phyloP scores from a whole-genome alignment of 2,329 filamentous ascomycete species.

The Rhynchosporium agropyri region DNA sequence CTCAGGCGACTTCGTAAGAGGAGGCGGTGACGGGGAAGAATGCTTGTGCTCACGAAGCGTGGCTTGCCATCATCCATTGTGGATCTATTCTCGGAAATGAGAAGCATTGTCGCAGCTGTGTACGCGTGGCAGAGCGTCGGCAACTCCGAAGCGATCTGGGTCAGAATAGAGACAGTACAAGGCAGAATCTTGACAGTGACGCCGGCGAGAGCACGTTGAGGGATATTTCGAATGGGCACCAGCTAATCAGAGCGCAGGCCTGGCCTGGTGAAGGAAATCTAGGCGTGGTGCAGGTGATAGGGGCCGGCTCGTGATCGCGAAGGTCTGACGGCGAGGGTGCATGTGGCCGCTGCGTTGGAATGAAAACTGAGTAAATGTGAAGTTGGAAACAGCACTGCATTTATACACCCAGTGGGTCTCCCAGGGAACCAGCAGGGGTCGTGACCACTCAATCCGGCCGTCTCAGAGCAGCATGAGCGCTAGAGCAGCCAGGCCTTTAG shows the following conservation, averaged over 20 bases:
- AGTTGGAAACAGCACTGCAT: constrained; percentile 1
- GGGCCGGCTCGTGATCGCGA: constrained; percentile 6
- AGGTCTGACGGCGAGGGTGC: too few species aligned
- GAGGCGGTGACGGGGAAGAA: too few species aligned
- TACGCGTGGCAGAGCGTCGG: constrained; percentile 7
- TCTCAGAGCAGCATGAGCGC: constrained; percentile 6
- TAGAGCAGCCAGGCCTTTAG: constrained; percentile 13
- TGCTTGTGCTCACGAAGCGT: too few species aligned
- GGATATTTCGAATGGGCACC: constrained; percentile 2
- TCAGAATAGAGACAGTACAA: neutral
- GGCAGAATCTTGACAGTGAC: constrained; percentile 7
- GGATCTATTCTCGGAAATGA: too few species aligned
- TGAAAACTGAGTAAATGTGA: constrained; percentile 8
- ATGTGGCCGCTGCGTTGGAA: constrained; percentile 1
- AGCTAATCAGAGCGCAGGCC: constrained; percentile 11
- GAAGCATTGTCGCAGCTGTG: constrained; percentile 5
- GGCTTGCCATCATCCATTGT: too few species aligned
- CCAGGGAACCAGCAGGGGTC: constrained; percentile 6
- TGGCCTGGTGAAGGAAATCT: constrained; percentile 3
- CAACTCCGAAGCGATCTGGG: constrained; percentile 9
- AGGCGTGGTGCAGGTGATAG: constrained; percentile 11
- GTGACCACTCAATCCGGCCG: constrained; percentile 8
- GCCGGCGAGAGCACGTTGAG: constrained; percentile 5
- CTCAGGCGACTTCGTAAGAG: too few species aligned
- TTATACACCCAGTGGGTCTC: neutral